Evolutionary conservation across 495 filamentous ascomycete species (phyloP).

Genomic region (Lepraria neglecta): DNA sequence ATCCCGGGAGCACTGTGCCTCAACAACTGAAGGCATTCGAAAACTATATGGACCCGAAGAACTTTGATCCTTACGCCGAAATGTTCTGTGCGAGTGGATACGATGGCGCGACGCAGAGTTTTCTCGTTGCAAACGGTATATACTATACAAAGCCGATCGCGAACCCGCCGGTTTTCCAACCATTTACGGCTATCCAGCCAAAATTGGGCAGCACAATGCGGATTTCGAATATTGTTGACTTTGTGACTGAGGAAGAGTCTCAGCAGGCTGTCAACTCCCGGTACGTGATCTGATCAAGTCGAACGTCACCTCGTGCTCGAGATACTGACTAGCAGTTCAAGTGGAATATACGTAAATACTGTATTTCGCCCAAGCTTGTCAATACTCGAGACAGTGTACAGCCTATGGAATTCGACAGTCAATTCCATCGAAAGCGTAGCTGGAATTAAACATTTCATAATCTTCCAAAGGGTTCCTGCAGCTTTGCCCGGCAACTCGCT

Average conservation of each 20-base stretch:
- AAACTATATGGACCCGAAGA: conserved; percentile 22
- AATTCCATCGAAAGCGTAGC: conserved; percentile 19
- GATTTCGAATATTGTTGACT: neutral
- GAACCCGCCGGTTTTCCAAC: conserved; percentile 4
- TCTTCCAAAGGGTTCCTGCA: conserved; percentile 9
- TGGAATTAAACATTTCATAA: conserved; percentile 25
- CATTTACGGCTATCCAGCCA: conserved; percentile 13
- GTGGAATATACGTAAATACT: conserved; percentile 1
- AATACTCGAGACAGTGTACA: conserved; percentile 26
- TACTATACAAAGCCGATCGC: neutral
- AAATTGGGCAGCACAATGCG: conserved; percentile 7
- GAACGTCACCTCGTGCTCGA: neutral
- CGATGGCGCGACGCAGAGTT: conserved; percentile 11
- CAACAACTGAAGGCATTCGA: conserved; percentile 25
- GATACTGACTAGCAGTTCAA: neutral
- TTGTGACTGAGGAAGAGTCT: conserved; percentile 1
- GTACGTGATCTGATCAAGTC: conserved; percentile 2
- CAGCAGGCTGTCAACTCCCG: conserved; percentile 5
- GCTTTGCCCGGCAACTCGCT: conserved; percentile 19
- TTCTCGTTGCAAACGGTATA: neutral
- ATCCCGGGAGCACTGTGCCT: conserved; percentile 13
- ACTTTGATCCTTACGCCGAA: conserved; percentile 31
- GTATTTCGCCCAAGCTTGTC: conserved; percentile 12
- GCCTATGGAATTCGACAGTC: conserved; percentile 21
- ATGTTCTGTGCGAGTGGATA: no score